A percentile compares a stretch with the other conserved stretches of the same genome.
Conservation (phyloP, 352 stramenopile species). For the Peronospora destructor region DNA sequence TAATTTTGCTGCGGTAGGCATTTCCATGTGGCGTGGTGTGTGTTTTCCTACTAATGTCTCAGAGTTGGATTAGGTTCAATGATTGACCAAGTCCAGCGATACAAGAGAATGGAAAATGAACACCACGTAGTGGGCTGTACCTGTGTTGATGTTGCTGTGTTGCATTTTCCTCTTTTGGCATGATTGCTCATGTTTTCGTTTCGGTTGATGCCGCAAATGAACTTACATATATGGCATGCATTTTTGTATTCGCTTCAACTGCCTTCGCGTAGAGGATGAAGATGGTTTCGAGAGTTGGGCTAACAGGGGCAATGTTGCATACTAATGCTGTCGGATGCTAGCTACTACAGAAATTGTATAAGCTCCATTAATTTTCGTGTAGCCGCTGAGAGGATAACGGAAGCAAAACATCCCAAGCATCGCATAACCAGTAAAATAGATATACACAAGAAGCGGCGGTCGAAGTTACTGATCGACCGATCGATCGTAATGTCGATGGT, state of each 20-base stretch:
- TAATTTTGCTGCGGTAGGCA: slow-evolving; percentile 46
- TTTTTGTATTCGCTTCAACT: too few relatives aligned
- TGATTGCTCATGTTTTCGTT: slow-evolving; percentile 2
- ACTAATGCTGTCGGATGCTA: too few relatives aligned
- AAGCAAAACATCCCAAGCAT: too few relatives aligned
- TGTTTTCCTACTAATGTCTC: slow-evolving; percentile 10
- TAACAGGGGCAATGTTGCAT: not conserved
- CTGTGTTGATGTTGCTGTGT: slow-evolving; percentile 2
- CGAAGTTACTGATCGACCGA: too few relatives aligned
- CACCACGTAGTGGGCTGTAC: slow-evolving; percentile 17
- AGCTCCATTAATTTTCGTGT: too few relatives aligned
- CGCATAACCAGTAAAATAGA: too few relatives aligned
- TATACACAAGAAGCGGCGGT: too few relatives aligned
- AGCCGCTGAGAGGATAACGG: too few relatives aligned
- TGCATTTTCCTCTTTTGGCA: not conserved
- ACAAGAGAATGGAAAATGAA: slow-evolving; percentile 27
- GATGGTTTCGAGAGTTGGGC: slow-evolving; percentile 11
- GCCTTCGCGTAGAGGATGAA: too few relatives aligned
- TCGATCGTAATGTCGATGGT: too few relatives aligned
- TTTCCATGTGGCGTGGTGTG: not conserved
- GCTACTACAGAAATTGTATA: too few relatives aligned
- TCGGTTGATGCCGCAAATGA: slow-evolving; percentile 15
- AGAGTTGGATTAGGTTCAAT: slow-evolving; percentile 9
- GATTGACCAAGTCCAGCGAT: slow-evolving; percentile 9
- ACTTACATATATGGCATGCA: not conserved